phyloP scores from a whole-genome alignment of 2,329 filamentous ascomycete species.

The Curvularia verruculosa region DNA sequence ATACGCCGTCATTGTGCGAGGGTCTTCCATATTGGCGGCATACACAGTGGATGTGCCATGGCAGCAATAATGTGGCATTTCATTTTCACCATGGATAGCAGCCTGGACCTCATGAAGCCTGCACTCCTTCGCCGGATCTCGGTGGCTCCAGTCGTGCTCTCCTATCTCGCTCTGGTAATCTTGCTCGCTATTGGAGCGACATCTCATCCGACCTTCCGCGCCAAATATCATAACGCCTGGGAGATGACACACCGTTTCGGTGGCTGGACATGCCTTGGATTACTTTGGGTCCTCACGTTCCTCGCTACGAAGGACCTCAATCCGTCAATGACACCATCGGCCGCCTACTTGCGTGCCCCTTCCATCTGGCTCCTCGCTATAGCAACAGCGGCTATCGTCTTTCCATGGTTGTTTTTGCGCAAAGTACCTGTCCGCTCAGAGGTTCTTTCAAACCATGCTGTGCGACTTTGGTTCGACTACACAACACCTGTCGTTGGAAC shows the following conservation, averaged over 20 bases:
- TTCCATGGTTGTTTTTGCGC: conserved; percentile 76
- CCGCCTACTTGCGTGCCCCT: conserved; percentile 34
- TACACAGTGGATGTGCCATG: conserved; percentile 47
- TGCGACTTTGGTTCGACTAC: conserved; percentile 65
- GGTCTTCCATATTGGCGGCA: conserved; percentile 47
- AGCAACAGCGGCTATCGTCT: conserved; percentile 70
- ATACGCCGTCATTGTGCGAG: conserved; percentile 43
- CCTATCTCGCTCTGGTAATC: conserved; percentile 37
- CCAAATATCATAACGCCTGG: conserved; percentile 43
- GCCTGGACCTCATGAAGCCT: conserved; percentile 38
- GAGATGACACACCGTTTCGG: conserved; percentile 47
- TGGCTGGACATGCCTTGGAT: conserved; percentile 43
- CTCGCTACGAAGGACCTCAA: conserved; percentile 36
- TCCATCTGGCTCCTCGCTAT: conserved; percentile 72
- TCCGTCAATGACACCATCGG: conserved; percentile 17
- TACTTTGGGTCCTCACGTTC: conserved; percentile 44
- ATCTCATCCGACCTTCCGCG: conserved; percentile 41
- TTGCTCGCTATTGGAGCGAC: conserved; percentile 39
- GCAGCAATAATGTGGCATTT: conserved; percentile 52
- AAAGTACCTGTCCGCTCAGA: conserved; percentile 71
- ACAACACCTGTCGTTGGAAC: conserved; percentile 43
- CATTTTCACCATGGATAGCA: conserved; percentile 49
- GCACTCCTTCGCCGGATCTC: conserved; percentile 22
- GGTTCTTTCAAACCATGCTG: conserved; percentile 73
- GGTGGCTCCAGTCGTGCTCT: conserved; percentile 33